Evolutionary conservation across 495 filamentous ascomycete genomes (phyloP).

Genomic region (Neurospora tetraspora): DNA sequence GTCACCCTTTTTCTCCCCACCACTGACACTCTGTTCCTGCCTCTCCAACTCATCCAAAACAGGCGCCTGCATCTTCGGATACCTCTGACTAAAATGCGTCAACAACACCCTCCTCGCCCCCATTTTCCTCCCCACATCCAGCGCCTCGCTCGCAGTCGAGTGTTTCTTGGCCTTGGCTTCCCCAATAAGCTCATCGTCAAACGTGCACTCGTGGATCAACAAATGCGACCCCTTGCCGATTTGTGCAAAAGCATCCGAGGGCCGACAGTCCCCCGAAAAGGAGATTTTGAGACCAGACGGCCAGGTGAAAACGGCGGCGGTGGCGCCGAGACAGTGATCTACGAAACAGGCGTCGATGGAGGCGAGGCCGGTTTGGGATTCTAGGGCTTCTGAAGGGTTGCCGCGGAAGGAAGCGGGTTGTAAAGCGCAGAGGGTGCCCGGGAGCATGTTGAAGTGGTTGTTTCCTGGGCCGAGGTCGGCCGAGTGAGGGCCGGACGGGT

Average conservation of each 20-base stretch:
- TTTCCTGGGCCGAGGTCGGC: background rate
- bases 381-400: background rate
- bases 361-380: slow-evolving; percentile 27
- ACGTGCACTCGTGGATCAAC: slow-evolving; percentile 91
- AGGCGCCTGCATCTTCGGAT: slow-evolving; percentile 67
- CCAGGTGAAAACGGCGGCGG: slow-evolving; percentile 69
- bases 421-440: background rate
- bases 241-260: slow-evolving; percentile 53
- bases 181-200: slow-evolving; percentile 67
- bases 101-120: slow-evolving; percentile 62
- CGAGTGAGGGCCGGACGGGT: background rate
- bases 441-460: background rate
- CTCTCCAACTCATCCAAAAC: slow-evolving; percentile 18
- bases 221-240: slow-evolving; percentile 70
- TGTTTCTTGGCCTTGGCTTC: slow-evolving; percentile 87
- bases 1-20: background rate
- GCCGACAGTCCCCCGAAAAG: slow-evolving; percentile 89
- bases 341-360: slow-evolving; percentile 54
- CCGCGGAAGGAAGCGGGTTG: slow-evolving; percentile 3
- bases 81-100: slow-evolving; percentile 94
- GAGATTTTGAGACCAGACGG: slow-evolving; percentile 71
- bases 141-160: slow-evolving; percentile 72
- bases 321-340: slow-evolving; percentile 66
- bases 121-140: slow-evolving; percentile 71
- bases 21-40: no score